Conservation (phyloP, 164 flowering plant genomes). For the Tinospora cordifolia region DNA sequence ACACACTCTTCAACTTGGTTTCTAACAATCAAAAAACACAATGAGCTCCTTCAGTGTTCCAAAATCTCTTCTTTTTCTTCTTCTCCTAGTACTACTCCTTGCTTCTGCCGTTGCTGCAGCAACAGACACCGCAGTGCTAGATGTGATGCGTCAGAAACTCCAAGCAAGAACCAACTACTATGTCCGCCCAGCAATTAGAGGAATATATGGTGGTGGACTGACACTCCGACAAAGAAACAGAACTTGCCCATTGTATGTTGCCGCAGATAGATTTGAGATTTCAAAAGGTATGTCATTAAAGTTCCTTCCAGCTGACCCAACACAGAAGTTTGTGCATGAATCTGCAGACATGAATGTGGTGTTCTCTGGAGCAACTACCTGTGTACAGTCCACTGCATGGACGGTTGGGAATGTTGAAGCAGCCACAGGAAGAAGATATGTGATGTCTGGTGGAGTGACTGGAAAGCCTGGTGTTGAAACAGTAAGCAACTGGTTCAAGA, state of each 20-base stretch:
- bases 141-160: conserved; percentile 16
- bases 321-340: background rate
- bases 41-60: background rate
- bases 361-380: conserved; percentile 20
- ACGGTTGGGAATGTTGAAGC: too few relatives aligned
- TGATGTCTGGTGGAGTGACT: conserved; percentile 12
- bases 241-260: conserved; percentile 19
- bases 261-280: conserved; percentile 7
- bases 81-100: background rate
- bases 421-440: conserved; percentile 23
- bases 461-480: conserved; percentile 19
- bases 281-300: conserved; percentile 19
- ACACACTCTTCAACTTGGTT: background rate
- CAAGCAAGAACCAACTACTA: conserved; percentile 18
- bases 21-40: background rate
- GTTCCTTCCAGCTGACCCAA: conserved; percentile 6
- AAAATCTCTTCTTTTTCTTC: background rate
- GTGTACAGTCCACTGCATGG: conserved; percentile 28
- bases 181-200: conserved; percentile 10
- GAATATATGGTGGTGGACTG: conserved; percentile 20
- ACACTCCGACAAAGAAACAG: conserved; percentile 7
- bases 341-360: conserved; percentile 17
- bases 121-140: conserved; percentile 14
- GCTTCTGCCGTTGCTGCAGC: background rate
- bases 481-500: conserved; percentile 28